Evolutionary conservation across 2,329 filamentous ascomycete species (phyloP).

Genomic region (Lizonia empirigonia): DNA sequence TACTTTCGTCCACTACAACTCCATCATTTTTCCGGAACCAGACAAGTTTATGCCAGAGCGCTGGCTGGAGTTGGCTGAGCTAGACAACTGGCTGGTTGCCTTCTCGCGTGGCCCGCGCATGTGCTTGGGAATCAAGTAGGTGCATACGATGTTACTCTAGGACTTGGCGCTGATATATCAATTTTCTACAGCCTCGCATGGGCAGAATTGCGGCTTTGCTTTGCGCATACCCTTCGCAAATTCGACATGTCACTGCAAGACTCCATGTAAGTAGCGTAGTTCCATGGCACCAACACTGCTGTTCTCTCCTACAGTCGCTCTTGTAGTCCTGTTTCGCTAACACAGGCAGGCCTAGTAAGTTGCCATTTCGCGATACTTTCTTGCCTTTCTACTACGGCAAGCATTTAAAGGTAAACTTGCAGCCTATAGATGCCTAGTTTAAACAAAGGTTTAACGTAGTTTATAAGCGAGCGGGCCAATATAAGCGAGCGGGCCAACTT

Average conservation of each 20-base stretch:
- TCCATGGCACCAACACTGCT: neutral
- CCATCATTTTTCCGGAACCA: constrained; percentile 39
- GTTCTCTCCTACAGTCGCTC: neutral
- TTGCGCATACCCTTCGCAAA: constrained; percentile 38
- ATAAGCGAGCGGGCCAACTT: too few species aligned
- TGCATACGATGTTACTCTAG: neutral
- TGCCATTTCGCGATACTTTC: constrained; percentile 32
- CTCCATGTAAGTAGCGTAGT: constrained; percentile 24
- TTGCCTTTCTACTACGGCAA: constrained; percentile 28
- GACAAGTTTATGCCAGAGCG: constrained; percentile 39
- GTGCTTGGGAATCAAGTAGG: constrained; percentile 41
- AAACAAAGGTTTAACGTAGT: too few species aligned
- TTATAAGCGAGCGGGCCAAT: too few species aligned
- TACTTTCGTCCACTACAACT: constrained; percentile 43
- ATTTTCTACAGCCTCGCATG: constrained; percentile 36
- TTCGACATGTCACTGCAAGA: constrained; percentile 37
- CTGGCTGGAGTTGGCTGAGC: constrained; percentile 34
- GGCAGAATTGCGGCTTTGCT: constrained; percentile 40
- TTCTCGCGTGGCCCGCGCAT: constrained; percentile 47
- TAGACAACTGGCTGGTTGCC: constrained; percentile 40
- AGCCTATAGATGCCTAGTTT: neutral
- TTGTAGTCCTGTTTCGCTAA: neutral
- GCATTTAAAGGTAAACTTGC: constrained; percentile 27
- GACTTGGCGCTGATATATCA: neutral
- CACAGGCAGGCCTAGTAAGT: constrained; percentile 21